Evolutionary conservation across 257 asterid genomes (phyloP), one percentile per base, ranked within the genome.

Genomic region (Galeopsis tetrahit): DNA sequence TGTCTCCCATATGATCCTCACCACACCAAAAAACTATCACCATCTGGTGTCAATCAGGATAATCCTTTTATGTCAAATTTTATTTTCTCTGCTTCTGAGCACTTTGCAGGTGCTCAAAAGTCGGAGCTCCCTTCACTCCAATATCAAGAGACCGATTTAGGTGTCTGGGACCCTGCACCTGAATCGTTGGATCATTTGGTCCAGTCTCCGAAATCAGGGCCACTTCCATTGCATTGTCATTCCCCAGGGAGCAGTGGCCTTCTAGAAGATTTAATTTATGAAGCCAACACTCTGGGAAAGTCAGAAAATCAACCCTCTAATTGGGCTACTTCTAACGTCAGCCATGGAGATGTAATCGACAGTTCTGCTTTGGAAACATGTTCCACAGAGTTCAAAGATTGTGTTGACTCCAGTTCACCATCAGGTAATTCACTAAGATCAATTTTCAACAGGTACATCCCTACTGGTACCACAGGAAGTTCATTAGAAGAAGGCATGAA

Each of bases 51-150:
- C 51, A 46, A 74, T 80, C 84, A 73, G 70, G 86, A 78, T 49
- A 63, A 78, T 74, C 80, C 80, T 77, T 69, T 80, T 79, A 67
- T 78, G 74, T 71, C 83, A 74, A 85, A 82, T 78, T 77, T 55
- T 74, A 67, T 55, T 78, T 83, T 71, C 88, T 88, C 95, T 84
- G 88, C 84, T 86, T 82, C 91, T 66, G 82, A 78, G 89, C 95
- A 81, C 78, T 59, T 77, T 64, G 31, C 75, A 63, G 83, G 85
- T 76, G 88, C 83, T 83, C 83, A 79, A 86, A 84, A 84, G 89
- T 81, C 40, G 77, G 95, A 88, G 91, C 95, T 88, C 95, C 95
- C 95, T 88, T 88, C 95, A 82, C 80, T 88, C 95, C 95, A 88
- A 88, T 80, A 84, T 85, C 85, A 76, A 75, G 86, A 80, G 68